phyloP scores from a whole-genome alignment of 306 rosid genomes.

The Vicia villosa region DNA sequence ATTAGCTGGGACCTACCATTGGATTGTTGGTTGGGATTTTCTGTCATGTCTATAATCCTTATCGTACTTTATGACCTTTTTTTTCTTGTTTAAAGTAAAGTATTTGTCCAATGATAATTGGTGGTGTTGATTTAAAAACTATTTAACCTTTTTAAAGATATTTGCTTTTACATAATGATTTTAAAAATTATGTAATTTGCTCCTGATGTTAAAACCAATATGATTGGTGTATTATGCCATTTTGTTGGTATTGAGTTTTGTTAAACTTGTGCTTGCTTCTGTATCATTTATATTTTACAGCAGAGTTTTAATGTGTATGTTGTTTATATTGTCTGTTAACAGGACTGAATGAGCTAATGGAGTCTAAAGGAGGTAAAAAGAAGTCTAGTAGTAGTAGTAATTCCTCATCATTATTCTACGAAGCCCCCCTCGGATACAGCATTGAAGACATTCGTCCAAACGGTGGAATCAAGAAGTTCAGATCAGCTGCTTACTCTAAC shows the following conservation, averaged over 20 bases:
- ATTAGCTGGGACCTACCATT: slow-evolving; percentile 4
- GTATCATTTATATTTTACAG: not conserved
- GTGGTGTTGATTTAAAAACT: not conserved
- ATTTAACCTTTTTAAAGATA: not conserved
- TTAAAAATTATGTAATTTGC: not conserved
- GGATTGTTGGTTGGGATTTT: not conserved
- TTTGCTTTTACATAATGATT: not conserved
- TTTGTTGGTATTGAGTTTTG: not conserved
- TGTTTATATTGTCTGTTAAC: slow-evolving; percentile 13
- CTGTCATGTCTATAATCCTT: not conserved
- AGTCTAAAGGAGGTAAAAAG: slow-evolving; percentile 81
- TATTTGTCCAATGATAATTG: not conserved
- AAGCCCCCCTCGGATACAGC: slow-evolving; percentile 92
- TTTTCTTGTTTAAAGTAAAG: not conserved
- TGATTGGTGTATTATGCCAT: not conserved
- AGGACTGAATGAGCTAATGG: slow-evolving; percentile 75
- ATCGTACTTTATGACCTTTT: not conserved
- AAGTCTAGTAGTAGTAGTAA: slow-evolving; percentile 70
- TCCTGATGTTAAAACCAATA: not conserved
- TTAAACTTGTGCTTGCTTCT: too few relatives aligned
- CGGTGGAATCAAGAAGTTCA: slow-evolving; percentile 87
- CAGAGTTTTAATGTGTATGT: not conserved
- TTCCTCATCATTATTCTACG: slow-evolving; percentile 61
- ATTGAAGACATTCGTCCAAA: slow-evolving; percentile 84
- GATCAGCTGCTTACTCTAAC: slow-evolving; percentile 94